Conservation (phyloP, 176 grass and related monocot species). For the Elaeis guineensis region DNA sequence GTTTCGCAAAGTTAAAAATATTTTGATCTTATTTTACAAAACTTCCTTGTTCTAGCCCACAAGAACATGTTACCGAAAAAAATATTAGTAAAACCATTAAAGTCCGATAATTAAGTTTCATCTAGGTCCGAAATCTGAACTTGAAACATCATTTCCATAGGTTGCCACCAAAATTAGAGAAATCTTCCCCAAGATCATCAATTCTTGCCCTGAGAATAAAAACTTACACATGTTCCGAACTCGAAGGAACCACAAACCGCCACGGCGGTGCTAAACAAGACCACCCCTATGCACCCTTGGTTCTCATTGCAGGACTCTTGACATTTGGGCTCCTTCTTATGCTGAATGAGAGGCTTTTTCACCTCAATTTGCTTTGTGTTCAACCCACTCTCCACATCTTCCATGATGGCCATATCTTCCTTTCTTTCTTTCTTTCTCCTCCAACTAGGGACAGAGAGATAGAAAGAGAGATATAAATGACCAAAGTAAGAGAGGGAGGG, state of each 20-base stretch:
- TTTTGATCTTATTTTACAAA: too few species aligned
- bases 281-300: slow-evolving; percentile 27
- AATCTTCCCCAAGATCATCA: too few species aligned
- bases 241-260: slow-evolving; percentile 72
- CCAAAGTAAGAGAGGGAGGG: too few species aligned
- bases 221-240: slow-evolving; percentile 69
- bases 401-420: neutral
- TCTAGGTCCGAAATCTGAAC: too few species aligned
- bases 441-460: too few species aligned
- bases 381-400: slow-evolving; percentile 18
- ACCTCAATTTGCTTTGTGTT: slow-evolving; percentile 11
- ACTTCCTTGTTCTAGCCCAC: too few species aligned
- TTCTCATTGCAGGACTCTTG: neutral
- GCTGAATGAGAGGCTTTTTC: slow-evolving; percentile 14
- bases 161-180: neutral
- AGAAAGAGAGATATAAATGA: too few species aligned
- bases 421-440: too few species aligned
- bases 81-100: too few species aligned
- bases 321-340: neutral
- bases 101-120: too few species aligned
- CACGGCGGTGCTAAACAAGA: slow-evolving; percentile 51
- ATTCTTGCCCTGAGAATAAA: neutral
- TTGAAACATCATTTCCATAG: neutral
- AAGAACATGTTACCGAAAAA: too few species aligned
- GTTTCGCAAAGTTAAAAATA: too few species aligned